A percentile compares a stretch with the other conserved stretches of the same genome.
Evolutionary conservation across 148 eudicot genomes (phyloP).

Genomic region (Vaccinium darrowii): DNA sequence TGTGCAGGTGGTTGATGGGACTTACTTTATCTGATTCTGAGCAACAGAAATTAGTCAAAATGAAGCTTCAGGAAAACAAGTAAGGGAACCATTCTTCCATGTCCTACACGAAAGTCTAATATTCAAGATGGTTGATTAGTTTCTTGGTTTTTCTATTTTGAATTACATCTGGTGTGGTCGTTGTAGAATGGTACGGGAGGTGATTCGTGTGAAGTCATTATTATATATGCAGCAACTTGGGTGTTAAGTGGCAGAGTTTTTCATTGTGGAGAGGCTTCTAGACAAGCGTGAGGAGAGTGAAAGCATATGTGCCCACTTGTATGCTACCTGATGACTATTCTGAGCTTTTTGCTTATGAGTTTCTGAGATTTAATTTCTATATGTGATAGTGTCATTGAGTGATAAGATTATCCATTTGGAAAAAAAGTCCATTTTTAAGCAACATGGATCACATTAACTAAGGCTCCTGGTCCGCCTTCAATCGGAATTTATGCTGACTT

Average conservation of each 20-base stretch:
- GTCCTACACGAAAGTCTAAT: background rate
- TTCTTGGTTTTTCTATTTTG: background rate
- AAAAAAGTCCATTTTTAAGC: background rate
- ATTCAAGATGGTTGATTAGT: background rate
- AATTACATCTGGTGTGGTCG: background rate
- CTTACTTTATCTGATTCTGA: slow-evolving; percentile 18
- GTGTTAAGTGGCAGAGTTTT: background rate
- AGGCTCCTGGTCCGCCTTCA: no score
- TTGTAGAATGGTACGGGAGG: background rate
- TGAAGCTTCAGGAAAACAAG: slow-evolving; percentile 5
- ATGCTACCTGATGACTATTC: background rate
- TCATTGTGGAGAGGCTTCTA: background rate
- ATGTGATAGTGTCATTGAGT: background rate
- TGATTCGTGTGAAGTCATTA: background rate
- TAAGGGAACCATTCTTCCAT: background rate
- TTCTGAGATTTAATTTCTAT: background rate
- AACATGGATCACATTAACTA: background rate
- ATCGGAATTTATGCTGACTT: no score
- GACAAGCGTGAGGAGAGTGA: background rate
- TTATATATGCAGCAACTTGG: background rate
- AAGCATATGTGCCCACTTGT: background rate
- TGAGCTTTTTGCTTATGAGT: background rate
- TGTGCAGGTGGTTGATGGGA: slow-evolving; percentile 30
- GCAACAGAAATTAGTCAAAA: background rate
- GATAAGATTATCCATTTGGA: background rate